Conservation (phyloP, 31 red algal genomes). For the Odonthalia washingtoniensis region DNA sequence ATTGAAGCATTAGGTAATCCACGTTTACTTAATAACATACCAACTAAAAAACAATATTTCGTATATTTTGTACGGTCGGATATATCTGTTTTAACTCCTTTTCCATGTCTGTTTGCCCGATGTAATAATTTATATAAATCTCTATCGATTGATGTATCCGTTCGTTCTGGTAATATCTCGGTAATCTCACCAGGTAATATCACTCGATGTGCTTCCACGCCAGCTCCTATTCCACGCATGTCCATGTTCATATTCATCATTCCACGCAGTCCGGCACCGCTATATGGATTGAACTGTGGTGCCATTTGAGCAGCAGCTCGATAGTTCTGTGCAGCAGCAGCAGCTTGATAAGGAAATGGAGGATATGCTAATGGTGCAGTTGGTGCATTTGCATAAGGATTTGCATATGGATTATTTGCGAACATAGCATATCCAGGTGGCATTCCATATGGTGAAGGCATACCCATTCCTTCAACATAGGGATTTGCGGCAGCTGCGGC, state of each 20-base stretch:
- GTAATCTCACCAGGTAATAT: conserved; percentile 42
- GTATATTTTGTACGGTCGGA: conserved; percentile 47
- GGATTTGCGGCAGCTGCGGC: neutral
- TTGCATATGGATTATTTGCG: neutral
- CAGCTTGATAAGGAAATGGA: neutral
- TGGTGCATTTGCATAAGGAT: neutral
- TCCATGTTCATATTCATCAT: neutral
- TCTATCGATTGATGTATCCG: neutral
- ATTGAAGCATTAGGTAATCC: conserved; percentile 34
- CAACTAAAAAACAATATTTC: conserved; percentile 55
- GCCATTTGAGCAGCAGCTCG: neutral
- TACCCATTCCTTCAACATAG: neutral
- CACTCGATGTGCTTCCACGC: neutral
- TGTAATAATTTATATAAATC: conserved; percentile 41
- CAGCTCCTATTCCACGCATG: neutral
- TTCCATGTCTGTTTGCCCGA: conserved; percentile 45
- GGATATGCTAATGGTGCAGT: neutral
- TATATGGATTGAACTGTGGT: neutral
- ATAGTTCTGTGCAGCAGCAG: neutral
- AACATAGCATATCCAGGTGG: neutral
- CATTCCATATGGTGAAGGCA: neutral
- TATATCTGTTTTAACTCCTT: neutral
- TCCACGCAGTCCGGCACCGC: neutral
- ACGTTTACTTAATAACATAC: conserved; percentile 39
- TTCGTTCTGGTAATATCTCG: conserved; percentile 8